Conservation (phyloP, 257 asterid genomes). For the Parsonsia alboflavescens region DNA sequence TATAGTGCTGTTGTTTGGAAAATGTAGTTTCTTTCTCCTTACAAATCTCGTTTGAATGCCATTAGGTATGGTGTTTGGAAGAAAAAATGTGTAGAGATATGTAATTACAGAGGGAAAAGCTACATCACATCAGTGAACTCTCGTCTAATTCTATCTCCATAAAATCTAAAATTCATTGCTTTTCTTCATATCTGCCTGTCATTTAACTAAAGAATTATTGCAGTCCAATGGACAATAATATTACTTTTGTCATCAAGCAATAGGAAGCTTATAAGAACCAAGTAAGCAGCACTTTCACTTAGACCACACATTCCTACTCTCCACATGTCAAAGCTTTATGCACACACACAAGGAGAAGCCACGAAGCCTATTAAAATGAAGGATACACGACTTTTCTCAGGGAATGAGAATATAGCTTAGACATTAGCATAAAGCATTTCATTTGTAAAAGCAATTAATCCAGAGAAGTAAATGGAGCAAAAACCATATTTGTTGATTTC, state of each 20-base stretch:
- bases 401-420: background rate
- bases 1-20: background rate
- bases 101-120: background rate
- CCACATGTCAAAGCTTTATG: too few species aligned
- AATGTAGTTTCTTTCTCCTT: background rate
- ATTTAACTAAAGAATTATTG: background rate
- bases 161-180: background rate
- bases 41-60: background rate
- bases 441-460: background rate
- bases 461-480: background rate
- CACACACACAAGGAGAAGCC: too few species aligned
- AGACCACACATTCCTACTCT: background rate
- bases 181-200: background rate
- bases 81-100: background rate
- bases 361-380: background rate
- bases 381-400: background rate
- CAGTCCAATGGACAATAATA: background rate
- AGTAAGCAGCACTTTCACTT: background rate
- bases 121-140: background rate
- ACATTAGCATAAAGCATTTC: background rate
- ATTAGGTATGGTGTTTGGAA: background rate
- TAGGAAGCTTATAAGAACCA: background rate
- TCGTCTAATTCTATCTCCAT: background rate
- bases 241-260: background rate
- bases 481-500: background rate